Conservation (phyloP, 805 yeast genomes). For the Saccharomycopsis sp. region DNA sequence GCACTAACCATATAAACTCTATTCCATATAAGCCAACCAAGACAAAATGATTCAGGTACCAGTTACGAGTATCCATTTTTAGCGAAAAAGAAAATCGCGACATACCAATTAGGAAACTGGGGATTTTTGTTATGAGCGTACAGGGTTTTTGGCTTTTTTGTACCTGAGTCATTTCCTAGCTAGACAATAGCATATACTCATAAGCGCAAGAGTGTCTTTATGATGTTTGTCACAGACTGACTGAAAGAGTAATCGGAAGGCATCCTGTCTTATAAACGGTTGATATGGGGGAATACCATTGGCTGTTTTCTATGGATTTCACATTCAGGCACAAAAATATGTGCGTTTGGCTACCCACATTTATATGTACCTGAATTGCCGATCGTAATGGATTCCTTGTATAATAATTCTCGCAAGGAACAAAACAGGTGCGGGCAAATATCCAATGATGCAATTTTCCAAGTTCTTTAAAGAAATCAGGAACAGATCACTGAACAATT, state of each 20-base stretch:
- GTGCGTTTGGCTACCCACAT: background rate
- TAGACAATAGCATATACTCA: background rate
- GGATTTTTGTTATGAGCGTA: background rate
- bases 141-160: background rate
- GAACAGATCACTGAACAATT: background rate
- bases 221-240: conserved; percentile 24
- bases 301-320: background rate
- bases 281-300: background rate
- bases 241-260: conserved; percentile 27
- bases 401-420: background rate
- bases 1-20: background rate
- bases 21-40: background rate
- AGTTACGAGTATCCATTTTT: background rate
- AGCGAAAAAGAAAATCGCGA: background rate
- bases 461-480: background rate
- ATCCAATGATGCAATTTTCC: too few species aligned
- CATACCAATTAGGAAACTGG: background rate
- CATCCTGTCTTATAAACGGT: background rate
- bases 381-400: background rate
- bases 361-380: background rate
- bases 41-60: background rate
- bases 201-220: background rate
- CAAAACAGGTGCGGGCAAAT: background rate
- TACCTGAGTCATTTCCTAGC: background rate
- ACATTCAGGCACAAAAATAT: too few species aligned